Evolutionary conservation across 1,284 basidiomycete genomes (phyloP), one percentile per base, ranked within the genome.

Genomic region (Phaffia rhodozyma): DNA sequence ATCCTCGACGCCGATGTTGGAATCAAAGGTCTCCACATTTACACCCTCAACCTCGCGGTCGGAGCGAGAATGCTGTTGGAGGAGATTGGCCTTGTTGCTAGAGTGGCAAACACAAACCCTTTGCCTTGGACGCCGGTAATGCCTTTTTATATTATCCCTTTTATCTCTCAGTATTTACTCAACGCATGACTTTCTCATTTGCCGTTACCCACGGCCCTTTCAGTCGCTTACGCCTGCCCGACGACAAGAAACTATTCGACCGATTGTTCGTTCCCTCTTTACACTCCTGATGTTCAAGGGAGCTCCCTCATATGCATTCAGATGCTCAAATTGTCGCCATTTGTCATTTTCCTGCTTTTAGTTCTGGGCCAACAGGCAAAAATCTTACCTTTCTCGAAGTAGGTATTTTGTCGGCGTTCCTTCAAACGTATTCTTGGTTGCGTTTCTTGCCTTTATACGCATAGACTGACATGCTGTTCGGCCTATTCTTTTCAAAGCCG

Each of bases 31-130:
- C 77, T 97, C 67, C 94, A 99, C 75, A 89, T 99, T 73, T 98
- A 97, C 78, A 98, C 94, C 64, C 88, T 98, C 84, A 99, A 98
- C 75, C 79, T 99, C 59, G 96, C 97, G 77, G 96, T 88, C 76
- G 94, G 87, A 25, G 91, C 92, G 16, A 87, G 89, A 70, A 87
- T 93, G 84, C 80, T 98, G 34, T 80, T 98, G 47, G 85, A 93
- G 74, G 87, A 91, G 73, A 79, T 97, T 59, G 85, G 85, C 70
- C 80, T 93, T 60, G 87, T 91, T 61, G 87, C 89, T 11, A 82
- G 87, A 56, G 80, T 91, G 25, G 89, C 93, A 75, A 87, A 86
- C 29, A 82, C 92, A 73, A 90, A 89, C 69, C 91, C 91, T 49
- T 77, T 96, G 29, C 91, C 91, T 1, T 94, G 91, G 91, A 84